These are phyloP conservation scores for Meyerozyma sp. DNA, from an alignment of 1,139 yeast genomes.

Conservation along the genomic window DNA sequence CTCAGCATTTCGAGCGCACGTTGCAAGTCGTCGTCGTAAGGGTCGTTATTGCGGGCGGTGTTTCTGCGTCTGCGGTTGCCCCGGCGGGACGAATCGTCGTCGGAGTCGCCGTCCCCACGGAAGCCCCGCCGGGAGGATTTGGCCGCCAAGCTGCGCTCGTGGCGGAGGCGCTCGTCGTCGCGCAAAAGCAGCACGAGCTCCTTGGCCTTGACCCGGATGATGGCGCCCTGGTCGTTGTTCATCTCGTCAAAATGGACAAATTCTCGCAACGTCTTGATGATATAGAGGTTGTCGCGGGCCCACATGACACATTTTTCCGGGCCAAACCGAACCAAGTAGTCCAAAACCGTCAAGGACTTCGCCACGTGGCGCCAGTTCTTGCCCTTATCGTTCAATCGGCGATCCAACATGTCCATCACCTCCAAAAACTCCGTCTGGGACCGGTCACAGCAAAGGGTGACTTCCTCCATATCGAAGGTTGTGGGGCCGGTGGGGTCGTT, in stretches of 20 bases:
- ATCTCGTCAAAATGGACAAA: conserved; percentile 79
- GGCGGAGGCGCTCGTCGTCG: conserved; percentile 78
- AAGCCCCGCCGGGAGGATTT: conserved; percentile 9
- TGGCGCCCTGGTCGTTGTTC: conserved; percentile 84
- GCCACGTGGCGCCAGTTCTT: conserved; percentile 98
- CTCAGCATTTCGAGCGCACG: conserved; percentile 79
- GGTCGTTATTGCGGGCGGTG: conserved; percentile 21
- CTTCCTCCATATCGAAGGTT: conserved; percentile 77
- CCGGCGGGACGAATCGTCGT: conserved; percentile 3
- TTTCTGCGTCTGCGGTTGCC: conserved; percentile 22
- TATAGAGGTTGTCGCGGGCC: conserved; percentile 87
- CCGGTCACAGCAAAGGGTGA: conserved; percentile 71
- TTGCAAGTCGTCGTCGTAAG: conserved; percentile 77
- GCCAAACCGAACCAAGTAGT: conserved; percentile 82
- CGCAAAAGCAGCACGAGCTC: conserved; percentile 74
- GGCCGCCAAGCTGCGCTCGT: conserved; percentile 57
- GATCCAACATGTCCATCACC: conserved; percentile 93
- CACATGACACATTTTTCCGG: conserved; percentile 89
- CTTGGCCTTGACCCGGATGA: conserved; percentile 86
- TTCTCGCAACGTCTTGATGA: conserved; percentile 87
- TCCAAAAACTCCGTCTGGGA: conserved; percentile 74
- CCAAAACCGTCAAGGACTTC: conserved; percentile 82
- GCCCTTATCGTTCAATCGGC: conserved; percentile 92
- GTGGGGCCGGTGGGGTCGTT: conserved; percentile 87
- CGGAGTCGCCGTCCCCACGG: conserved; percentile 11